A percentile compares a stretch with the other conserved stretches of the same genome.
phyloP scores from a whole-genome alignment of 352 stramenopile genomes.

The Sclerospora graminicola region DNA sequence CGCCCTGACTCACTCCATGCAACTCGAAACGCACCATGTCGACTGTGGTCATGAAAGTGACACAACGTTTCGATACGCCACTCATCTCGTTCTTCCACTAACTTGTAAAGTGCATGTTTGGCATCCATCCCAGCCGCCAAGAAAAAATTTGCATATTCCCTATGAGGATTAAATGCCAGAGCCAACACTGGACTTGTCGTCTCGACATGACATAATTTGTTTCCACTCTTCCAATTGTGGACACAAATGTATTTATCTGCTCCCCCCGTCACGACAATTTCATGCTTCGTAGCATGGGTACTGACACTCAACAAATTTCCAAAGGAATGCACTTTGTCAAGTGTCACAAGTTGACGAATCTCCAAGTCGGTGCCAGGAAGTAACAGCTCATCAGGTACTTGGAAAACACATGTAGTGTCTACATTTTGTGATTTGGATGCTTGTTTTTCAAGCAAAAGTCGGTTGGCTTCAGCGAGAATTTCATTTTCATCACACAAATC shows the following conservation, averaged over 20 bases:
- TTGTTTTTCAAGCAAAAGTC: slow-evolving; percentile 47
- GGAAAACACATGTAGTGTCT: slow-evolving; percentile 13
- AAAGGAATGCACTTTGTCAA: slow-evolving; percentile 50
- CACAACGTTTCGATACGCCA: slow-evolving; percentile 34
- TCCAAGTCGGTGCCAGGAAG: slow-evolving; percentile 30
- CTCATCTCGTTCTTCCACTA: slow-evolving; percentile 21
- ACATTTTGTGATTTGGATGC: background rate
- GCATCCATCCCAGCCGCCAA: slow-evolving; percentile 65
- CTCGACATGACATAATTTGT: slow-evolving; percentile 28
- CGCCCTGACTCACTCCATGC: slow-evolving; percentile 44
- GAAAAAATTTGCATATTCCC: slow-evolving; percentile 36
- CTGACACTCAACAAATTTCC: slow-evolving; percentile 64
- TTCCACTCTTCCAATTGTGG: slow-evolving; percentile 48
- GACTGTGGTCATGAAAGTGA: slow-evolving; percentile 60
- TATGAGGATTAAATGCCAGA: slow-evolving; percentile 47
- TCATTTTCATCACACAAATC: slow-evolving; percentile 65
- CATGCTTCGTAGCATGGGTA: slow-evolving; percentile 20
- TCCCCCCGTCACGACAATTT: slow-evolving; percentile 49
- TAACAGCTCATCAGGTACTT: slow-evolving; percentile 65
- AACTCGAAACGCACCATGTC: slow-evolving; percentile 53
- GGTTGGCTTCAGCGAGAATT: slow-evolving; percentile 61
- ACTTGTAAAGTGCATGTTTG: slow-evolving; percentile 42
- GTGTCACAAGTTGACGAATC: slow-evolving; percentile 13
- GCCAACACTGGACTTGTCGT: slow-evolving; percentile 43
- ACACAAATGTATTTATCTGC: slow-evolving; percentile 66